Conservation (phyloP, 352 stramenopile genomes). For the Pseudoperonospora humuli region DNA sequence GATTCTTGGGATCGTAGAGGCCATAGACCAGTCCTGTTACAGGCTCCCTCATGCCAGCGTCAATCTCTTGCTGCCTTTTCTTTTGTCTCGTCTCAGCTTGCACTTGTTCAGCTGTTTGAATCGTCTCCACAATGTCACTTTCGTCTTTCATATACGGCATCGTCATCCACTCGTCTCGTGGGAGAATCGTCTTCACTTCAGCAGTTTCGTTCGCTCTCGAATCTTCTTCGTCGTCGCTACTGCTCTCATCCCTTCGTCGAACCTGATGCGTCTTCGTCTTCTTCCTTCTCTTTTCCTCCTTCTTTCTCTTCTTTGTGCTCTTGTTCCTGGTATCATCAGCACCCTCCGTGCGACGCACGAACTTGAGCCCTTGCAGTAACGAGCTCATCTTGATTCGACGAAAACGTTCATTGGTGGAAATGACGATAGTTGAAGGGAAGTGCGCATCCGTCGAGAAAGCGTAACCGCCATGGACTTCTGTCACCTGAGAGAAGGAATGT, state of each 20-base stretch:
- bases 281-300: constrained; percentile 34
- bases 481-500: too few relatives aligned
- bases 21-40: constrained; percentile 76
- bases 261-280: constrained; percentile 25
- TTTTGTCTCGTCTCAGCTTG: constrained; percentile 39
- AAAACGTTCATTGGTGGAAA: constrained; percentile 11
- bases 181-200: constrained; percentile 11
- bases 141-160: constrained; percentile 56
- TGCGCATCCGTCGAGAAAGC: too few relatives aligned
- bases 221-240: constrained; percentile 13
- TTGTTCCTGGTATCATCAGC: constrained; percentile 32
- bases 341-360: constrained; percentile 29
- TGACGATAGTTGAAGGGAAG: too few relatives aligned
- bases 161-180: constrained; percentile 74
- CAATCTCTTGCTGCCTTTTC: constrained; percentile 68
- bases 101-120: constrained; percentile 37
- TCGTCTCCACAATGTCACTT: constrained; percentile 10
- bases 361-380: constrained; percentile 63
- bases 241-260: constrained; percentile 13
- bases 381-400: constrained; percentile 24
- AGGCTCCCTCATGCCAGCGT: constrained; percentile 60
- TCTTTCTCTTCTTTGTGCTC: constrained; percentile 30
- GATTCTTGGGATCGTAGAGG: constrained; percentile 75
- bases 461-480: too few relatives aligned
- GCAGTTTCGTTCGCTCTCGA: background rate